Evolutionary conservation across 164 flowering plant genomes (phyloP).

Genomic region (Tetrastigma voinierianum): DNA sequence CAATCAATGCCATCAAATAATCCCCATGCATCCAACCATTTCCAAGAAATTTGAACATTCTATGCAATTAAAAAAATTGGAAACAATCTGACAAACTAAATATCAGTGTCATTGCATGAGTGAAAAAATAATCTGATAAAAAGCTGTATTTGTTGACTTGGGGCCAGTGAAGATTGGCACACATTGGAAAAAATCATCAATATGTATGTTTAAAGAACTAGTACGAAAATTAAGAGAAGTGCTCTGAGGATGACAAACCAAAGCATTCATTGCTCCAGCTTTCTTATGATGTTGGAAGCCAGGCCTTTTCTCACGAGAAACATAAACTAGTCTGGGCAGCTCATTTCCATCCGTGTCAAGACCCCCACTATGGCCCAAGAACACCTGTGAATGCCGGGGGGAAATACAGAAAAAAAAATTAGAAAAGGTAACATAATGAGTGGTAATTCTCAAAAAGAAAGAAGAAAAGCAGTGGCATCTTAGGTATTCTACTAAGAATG

Average conservation of each 20-base stretch:
- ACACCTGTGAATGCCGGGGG: conserved; percentile 50
- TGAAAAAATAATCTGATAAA: too few species aligned
- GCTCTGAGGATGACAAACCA: conserved; percentile 49
- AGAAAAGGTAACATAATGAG: background rate
- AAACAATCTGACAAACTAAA: background rate
- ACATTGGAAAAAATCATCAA: background rate
- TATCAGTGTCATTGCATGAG: too few species aligned
- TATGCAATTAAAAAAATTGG: background rate
- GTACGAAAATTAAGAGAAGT: background rate
- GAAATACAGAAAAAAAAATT: conserved; percentile 8
- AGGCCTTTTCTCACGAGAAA: conserved; percentile 98
- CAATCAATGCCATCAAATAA: background rate
- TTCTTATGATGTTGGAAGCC: conserved; percentile 99
- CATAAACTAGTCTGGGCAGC: conserved; percentile 94
- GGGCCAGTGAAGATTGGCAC: background rate
- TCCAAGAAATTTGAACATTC: background rate
- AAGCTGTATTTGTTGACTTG: too few species aligned
- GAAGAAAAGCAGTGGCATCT: background rate
- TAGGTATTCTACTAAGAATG: background rate
- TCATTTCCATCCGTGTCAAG: conserved; percentile 96
- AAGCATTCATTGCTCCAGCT: conserved; percentile 99
- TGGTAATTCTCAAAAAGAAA: too few species aligned
- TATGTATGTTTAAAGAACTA: background rate
- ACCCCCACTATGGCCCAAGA: conserved; percentile 95
- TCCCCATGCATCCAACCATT: background rate